Percentiles rank a stretch among this genome's conserved stretches.
phyloP scores from a whole-genome alignment of 441 rosid genomes.

The Pelargonium cotyledonis region DNA sequence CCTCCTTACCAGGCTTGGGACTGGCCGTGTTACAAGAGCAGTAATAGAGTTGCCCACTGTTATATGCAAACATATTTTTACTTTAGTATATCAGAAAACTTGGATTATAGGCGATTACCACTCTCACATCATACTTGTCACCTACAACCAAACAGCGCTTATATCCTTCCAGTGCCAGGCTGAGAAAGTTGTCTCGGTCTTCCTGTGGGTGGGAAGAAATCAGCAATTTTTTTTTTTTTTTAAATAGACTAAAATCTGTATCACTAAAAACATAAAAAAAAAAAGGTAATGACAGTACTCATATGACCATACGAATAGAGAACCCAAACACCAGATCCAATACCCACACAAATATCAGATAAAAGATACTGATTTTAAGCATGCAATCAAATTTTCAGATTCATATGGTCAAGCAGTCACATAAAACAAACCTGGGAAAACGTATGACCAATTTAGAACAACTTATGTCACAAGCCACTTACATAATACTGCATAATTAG shows the following conservation, averaged over 20 bases:
- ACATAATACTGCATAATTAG: not conserved
- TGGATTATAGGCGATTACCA: slow-evolving; percentile 47
- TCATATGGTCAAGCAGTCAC: not conserved
- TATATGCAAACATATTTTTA: not conserved
- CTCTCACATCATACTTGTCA: slow-evolving; percentile 91
- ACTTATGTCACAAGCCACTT: not conserved
- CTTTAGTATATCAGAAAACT: slow-evolving; percentile 9
- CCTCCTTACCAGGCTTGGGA: too few species aligned
- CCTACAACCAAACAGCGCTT: slow-evolving; percentile 78
- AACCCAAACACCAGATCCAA: not conserved
- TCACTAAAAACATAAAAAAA: slow-evolving; percentile 10
- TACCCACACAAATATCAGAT: not conserved
- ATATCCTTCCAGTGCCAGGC: slow-evolving; percentile 88
- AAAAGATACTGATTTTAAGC: not conserved
- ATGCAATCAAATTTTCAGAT: not conserved
- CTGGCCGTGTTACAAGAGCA: too few species aligned
- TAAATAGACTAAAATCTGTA: slow-evolving; percentile 4
- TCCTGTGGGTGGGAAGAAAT: slow-evolving; percentile 42
- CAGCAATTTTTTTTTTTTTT: too few species aligned
- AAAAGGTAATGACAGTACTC: not conserved
- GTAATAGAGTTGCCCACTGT: too few species aligned
- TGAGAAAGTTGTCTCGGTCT: slow-evolving; percentile 89
- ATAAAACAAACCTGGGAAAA: not conserved
- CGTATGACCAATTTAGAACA: not conserved
- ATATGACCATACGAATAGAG: not conserved